phyloP scores from a whole-genome alignment of 2,329 filamentous ascomycete genomes.

The Paracoccidioides lutzii region DNA sequence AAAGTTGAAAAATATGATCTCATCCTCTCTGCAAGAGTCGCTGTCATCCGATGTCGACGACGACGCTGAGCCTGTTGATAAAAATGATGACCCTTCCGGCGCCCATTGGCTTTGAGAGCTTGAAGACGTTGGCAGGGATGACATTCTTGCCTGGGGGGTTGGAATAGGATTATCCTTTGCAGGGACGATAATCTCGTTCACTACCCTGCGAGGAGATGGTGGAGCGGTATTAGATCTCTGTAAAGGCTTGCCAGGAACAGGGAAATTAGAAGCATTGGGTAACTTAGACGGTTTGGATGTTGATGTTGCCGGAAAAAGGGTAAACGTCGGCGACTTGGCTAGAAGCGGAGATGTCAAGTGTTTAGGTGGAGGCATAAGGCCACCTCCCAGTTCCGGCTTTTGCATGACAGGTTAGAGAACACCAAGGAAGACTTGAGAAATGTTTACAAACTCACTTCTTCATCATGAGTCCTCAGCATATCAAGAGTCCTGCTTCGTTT shows the following conservation, averaged over 20 bases:
- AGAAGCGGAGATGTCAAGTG: constrained; percentile 26
- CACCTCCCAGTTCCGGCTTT: constrained; percentile 5
- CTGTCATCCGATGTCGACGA: constrained; percentile 1
- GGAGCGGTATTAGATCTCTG: constrained; percentile 15
- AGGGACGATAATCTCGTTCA: background rate
- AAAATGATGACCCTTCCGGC: constrained; percentile 2
- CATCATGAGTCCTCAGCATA: constrained; percentile 43
- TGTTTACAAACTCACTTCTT: constrained; percentile 21
- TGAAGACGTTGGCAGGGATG: constrained; percentile 2
- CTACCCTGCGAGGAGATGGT: constrained; percentile 1
- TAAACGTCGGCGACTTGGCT: constrained; percentile 26
- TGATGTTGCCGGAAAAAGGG: constrained; percentile 26
- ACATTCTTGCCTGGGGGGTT: background rate
- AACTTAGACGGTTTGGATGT: constrained; percentile 19
- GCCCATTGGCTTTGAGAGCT: background rate
- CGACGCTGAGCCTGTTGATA: constrained; percentile 4
- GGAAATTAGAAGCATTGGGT: constrained; percentile 10
- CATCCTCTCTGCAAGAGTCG: constrained; percentile 3
- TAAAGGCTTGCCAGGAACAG: constrained; percentile 17
- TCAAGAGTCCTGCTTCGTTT: constrained; percentile 27
- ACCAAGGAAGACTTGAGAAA: background rate
- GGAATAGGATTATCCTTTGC: background rate
- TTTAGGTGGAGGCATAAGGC: constrained; percentile 15
- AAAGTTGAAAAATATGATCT: constrained; percentile 4
- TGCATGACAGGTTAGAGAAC: constrained; percentile 1